Conservation (phyloP, 345 rosid species). For the Lepidium africanum region DNA sequence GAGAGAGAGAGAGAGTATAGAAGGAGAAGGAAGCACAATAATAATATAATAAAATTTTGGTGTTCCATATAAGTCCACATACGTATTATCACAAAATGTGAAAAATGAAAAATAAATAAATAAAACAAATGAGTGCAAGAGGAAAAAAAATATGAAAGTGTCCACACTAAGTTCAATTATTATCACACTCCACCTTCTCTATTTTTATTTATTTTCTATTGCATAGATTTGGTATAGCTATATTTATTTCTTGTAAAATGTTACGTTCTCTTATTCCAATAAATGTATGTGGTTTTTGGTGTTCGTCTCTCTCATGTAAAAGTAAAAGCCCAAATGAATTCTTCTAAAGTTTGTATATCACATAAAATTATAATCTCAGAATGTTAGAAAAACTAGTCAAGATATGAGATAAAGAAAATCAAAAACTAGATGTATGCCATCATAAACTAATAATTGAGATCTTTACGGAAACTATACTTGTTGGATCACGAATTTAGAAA, state of each 20-base stretch:
- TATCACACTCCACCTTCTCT: constrained; percentile 32
- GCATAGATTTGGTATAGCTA: constrained; percentile 9
- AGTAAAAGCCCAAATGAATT: neutral
- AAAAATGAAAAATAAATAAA: too few relatives aligned
- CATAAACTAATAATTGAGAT: neutral
- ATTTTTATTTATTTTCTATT: neutral
- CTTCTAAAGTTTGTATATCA: neutral
- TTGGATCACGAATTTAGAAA: neutral
- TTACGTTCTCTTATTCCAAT: neutral
- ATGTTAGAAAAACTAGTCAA: neutral
- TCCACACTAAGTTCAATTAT: constrained; percentile 30
- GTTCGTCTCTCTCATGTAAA: neutral
- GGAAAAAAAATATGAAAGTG: constrained; percentile 13
- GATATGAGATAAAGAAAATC: neutral
- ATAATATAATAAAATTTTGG: constrained; percentile 1
- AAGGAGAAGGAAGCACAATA: constrained; percentile 5
- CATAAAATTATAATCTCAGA: neutral
- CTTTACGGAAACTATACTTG: neutral
- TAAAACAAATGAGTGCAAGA: constrained; percentile 19
- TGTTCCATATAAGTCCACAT: constrained; percentile 30
- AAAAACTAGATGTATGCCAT: neutral
- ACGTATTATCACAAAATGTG: constrained; percentile 22
- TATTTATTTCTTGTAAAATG: neutral
- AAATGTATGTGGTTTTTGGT: neutral
- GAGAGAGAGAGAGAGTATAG: neutral